phyloP scores from a whole-genome alignment of 2,329 filamentous ascomycete species.

The Diatrype stigma region DNA sequence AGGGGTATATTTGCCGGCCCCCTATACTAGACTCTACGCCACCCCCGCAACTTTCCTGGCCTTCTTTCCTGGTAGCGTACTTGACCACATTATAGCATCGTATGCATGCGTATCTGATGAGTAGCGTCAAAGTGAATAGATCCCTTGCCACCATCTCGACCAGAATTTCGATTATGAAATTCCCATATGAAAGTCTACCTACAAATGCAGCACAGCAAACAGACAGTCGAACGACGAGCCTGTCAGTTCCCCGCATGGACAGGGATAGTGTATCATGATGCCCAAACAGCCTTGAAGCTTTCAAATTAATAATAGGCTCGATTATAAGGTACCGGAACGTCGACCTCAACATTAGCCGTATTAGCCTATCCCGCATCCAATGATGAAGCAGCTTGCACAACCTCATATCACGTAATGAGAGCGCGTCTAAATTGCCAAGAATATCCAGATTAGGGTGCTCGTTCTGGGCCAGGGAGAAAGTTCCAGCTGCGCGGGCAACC shows the following conservation, averaged over 20 bases:
- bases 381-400: slow-evolving; percentile 4
- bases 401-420: slow-evolving; percentile 2
- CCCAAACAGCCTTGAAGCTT: neutral
- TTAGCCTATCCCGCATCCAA: slow-evolving; percentile 16
- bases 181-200: too few relatives aligned
- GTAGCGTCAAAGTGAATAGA: too few relatives aligned
- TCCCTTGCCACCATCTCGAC: too few relatives aligned
- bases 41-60: neutral
- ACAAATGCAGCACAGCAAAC: slow-evolving; percentile 6
- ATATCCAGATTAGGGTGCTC: slow-evolving; percentile 1
- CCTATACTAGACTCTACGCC: neutral
- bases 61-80: neutral
- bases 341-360: slow-evolving; percentile 17
- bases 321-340: neutral
- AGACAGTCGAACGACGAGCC: too few relatives aligned
- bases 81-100: too few relatives aligned
- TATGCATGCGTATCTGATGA: too few relatives aligned
- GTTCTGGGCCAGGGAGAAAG: neutral
- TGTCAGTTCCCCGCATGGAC: neutral
- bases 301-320: slow-evolving; percentile 8
- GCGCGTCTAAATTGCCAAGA: slow-evolving; percentile 16
- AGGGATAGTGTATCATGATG: neutral
- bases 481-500: neutral
- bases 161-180: too few relatives aligned
- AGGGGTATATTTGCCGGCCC: neutral